These are phyloP conservation scores for Seiridium unicorne DNA, from an alignment of 2,329 filamentous ascomycete genomes.

Conservation along the genomic window DNA sequence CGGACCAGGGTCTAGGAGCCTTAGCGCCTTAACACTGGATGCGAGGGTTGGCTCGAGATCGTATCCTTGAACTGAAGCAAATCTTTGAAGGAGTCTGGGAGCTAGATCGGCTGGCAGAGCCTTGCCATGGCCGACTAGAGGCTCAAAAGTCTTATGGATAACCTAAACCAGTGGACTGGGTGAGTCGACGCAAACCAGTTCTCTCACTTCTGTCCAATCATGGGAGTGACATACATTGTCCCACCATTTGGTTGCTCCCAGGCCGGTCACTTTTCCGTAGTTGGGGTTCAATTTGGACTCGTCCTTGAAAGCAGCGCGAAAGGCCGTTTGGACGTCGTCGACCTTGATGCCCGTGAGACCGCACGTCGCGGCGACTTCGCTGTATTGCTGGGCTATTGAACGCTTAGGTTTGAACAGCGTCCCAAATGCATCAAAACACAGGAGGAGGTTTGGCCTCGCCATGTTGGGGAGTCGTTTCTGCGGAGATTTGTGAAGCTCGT, in stretches of 20 bases:
- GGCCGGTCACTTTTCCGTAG: slow-evolving; percentile 52
- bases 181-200: slow-evolving; percentile 14
- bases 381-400: slow-evolving; percentile 54
- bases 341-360: slow-evolving; percentile 43
- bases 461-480: not conserved
- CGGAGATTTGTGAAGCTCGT: not conserved
- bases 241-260: slow-evolving; percentile 59
- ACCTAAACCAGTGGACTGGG: slow-evolving; percentile 35
- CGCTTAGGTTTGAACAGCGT: slow-evolving; percentile 56
- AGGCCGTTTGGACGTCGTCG: slow-evolving; percentile 33
- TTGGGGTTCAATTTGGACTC: slow-evolving; percentile 51
- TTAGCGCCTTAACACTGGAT: slow-evolving; percentile 41
- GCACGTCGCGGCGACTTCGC: slow-evolving; percentile 45
- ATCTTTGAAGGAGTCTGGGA: slow-evolving; percentile 47
- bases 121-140: slow-evolving; percentile 29
- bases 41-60: slow-evolving; percentile 42
- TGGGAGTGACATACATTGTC: slow-evolving; percentile 40
- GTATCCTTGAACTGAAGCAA: slow-evolving; percentile 54
- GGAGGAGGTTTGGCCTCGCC: slow-evolving; percentile 42
- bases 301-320: slow-evolving; percentile 43
- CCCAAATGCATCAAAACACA: slow-evolving; percentile 66
- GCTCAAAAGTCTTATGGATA: slow-evolving; percentile 51
- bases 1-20: slow-evolving; percentile 10
- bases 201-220: not conserved
- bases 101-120: slow-evolving; percentile 43